Evolutionary conservation across 2,329 filamentous ascomycete species (phyloP).

Genomic region (Talaromyces funiculosus): DNA sequence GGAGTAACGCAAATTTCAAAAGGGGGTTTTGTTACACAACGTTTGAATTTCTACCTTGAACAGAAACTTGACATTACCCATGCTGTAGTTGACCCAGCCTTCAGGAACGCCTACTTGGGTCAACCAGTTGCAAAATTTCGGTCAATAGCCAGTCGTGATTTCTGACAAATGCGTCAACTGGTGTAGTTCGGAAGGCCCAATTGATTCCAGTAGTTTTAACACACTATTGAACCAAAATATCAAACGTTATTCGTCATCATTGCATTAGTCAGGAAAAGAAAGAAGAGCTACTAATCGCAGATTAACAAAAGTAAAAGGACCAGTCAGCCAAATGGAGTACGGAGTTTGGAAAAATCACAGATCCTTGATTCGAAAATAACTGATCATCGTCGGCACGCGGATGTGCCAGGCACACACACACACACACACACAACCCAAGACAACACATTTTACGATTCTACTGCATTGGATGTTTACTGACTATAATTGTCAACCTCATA

Average conservation of each 20-base stretch:
- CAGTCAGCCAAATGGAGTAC: not conserved
- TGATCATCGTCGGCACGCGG: not conserved
- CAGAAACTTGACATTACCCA: not conserved
- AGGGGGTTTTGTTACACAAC: not conserved
- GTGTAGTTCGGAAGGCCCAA: not conserved
- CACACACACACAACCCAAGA: not conserved
- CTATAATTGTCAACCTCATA: not conserved
- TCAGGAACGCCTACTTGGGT: not conserved
- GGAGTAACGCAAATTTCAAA: not conserved
- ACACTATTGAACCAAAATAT: not conserved
- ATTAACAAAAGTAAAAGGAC: not conserved
- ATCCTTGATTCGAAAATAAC: not conserved
- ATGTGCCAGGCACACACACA: not conserved
- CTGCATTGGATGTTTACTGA: not conserved
- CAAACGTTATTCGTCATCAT: not conserved
- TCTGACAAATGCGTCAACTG: not conserved
- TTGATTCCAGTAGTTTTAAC: not conserved
- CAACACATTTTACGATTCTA: too few species aligned
- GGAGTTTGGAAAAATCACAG: not conserved
- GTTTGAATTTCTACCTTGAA: not conserved
- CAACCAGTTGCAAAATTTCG: not conserved
- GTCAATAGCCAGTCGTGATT: not conserved
- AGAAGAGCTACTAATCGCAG: not conserved
- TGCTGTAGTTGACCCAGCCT: not conserved
- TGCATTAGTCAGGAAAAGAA: not conserved